Evolutionary conservation across 805 yeast genomes (phyloP).

Genomic region (Ogataea corticis): DNA sequence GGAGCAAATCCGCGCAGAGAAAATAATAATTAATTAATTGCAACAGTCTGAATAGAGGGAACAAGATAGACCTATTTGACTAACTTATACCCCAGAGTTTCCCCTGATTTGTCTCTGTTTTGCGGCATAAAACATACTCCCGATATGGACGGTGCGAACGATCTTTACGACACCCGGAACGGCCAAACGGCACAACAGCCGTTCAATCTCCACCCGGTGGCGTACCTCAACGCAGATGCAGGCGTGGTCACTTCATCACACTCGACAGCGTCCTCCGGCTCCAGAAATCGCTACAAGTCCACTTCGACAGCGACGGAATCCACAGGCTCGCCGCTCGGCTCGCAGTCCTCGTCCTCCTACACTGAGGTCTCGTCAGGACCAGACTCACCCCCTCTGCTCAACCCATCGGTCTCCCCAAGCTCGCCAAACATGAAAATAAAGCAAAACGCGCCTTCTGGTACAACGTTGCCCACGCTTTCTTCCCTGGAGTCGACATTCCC

Average conservation of each 20-base stretch:
- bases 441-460: neutral
- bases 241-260: neutral
- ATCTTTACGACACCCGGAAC: neutral
- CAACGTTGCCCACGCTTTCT: constrained; percentile 17
- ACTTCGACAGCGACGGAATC: constrained; percentile 25
- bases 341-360: constrained; percentile 27
- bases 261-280: constrained; percentile 2
- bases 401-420: constrained; percentile 19
- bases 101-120: no score
- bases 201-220: constrained; percentile 31
- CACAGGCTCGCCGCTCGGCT: constrained; percentile 29
- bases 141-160: neutral
- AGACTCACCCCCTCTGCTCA: constrained; percentile 23
- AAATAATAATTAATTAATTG: no score
- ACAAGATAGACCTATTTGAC: no score
- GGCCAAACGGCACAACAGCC: neutral
- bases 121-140: neutral
- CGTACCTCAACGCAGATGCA: constrained; percentile 29
- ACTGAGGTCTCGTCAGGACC: constrained; percentile 29
- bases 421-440: constrained; percentile 3
- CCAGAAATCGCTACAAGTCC: constrained; percentile 12
- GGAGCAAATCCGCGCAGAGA: no score
- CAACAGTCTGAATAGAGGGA: no score
- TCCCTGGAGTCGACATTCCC: constrained; percentile 10
- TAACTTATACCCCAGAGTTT: no score